Evolutionary conservation across 2,329 filamentous ascomycete genomes (phyloP), one percentile per base, ranked within the genome.

Genomic region (Apiospora pterosperma): DNA sequence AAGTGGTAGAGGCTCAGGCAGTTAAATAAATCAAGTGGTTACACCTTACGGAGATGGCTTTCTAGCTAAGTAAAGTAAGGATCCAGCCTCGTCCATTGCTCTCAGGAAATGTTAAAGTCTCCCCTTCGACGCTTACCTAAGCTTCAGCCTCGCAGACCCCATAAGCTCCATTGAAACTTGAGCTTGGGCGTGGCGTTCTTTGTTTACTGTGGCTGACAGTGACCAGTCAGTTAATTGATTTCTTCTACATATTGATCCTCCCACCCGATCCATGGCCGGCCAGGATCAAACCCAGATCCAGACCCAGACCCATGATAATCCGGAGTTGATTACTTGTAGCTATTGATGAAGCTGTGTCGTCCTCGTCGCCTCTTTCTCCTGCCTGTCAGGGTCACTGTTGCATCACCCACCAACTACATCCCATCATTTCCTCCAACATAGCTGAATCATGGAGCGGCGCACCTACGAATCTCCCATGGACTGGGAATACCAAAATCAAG

Each of bases 391-490:
- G 28, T 12, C 28, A 4, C 4, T 55, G 48, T 31, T 28, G 48
- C 48, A 55, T 34, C 48, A 19, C 48, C 48, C n/a, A 28, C 44
- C 31, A 31, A 39, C 36, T n/a, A 16, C 38, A n/a, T 19, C n/a
- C 6, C 48, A n/a, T 34, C 48, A 28, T 28, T 55, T 34, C n/a
- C 25, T n/a, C 28, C 48, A n/a, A 34, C 28, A 11, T 12, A 55
- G 16, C 48, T 34, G 48, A 4, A 16, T 44, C 69, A 88, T 85
- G 81, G 81, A 86, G 63, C 80, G 81, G 69, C 80, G 88, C 70
- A 86, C 83, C 2, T 84, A 80, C 68, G 87, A 89, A 76, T 80
- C 85, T 67, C 86, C 80, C 67, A 90, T 90, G 88, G 88, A 90
- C 70, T 90, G 85, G 85, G 85, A 90, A 73, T 90, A 87, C 74